Evolutionary conservation across 2,329 filamentous ascomycete species (phyloP), one percentile per base, ranked within the genome.

Genomic region (Scleromitrula shiraiana): DNA sequence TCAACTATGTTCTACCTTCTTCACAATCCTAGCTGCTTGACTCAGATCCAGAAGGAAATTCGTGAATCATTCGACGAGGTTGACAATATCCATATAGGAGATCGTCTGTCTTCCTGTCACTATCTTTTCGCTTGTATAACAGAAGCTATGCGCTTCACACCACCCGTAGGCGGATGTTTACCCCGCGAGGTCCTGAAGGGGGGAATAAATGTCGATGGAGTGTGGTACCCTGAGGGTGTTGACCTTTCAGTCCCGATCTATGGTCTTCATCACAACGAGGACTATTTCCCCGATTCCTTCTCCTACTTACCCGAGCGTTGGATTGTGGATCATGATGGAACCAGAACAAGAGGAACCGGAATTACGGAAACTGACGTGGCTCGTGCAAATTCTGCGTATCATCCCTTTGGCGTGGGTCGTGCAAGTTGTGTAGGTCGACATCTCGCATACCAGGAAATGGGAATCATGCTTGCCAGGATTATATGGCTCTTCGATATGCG

Each of bases 71-170:
- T 38, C 26, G n/a, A 12, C 1, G 12, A n/a, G 4, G 6, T 29
- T 3, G 36, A 27, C n/a, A 27, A 37, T 2, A 50, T 50, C 4
- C 4, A 22, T n/a, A 9, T 30, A 6, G 36, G 27, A 0, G 30
- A 48, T 4, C 27, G 37, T 5, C 53, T 72, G 0, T 63, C 58
- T 23, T 50, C 52, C 1, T 66, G 65, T 22, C 41, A 43, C 1
- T 74, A 69, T 51, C 64, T 74, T 1, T 59, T 60, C 6, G 70
- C 69, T 2, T 69, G 66, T 41, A 62, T 74, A 29, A 67, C 60
- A 9, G 59, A 63, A 43, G 39, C 49, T 7, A 45, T 63, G 49
- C 53, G 59, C 10, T 41, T 62, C 22, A 45, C 42, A 1, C 52
- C 59, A 62, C 52, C 52, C 0, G 50, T 58, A 2, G 48, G 41